A percentile compares a stretch with the other conserved stretches of the same genome.
Evolutionary conservation across 306 rosid genomes (phyloP).

Genomic region (Boehmeria nivea): DNA sequence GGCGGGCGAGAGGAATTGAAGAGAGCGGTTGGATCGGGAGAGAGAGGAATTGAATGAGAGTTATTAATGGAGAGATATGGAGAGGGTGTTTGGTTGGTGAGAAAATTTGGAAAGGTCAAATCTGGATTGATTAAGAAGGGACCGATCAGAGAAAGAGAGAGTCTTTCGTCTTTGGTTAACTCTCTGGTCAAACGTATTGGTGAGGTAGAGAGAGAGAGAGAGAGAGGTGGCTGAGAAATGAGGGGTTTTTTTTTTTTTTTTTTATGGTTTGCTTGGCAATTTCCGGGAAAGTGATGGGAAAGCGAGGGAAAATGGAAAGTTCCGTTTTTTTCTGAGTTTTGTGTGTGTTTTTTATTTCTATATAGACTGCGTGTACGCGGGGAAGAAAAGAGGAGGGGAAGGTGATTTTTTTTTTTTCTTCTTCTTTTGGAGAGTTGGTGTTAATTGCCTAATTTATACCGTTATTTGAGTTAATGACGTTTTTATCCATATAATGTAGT

Average conservation of each 20-base stretch:
- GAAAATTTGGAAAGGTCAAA: constrained; percentile 3
- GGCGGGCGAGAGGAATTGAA: not conserved
- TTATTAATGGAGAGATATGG: not conserved
- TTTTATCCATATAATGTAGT: too few relatives aligned
- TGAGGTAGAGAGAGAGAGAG: not conserved
- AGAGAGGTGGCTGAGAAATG: not conserved
- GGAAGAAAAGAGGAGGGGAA: too few relatives aligned
- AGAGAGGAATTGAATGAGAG: not conserved
- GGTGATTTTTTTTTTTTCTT: too few relatives aligned
- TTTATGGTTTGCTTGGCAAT: not conserved
- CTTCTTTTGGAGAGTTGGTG: too few relatives aligned
- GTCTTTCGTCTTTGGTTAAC: not conserved
- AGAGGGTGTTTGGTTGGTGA: not conserved
- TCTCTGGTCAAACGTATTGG: constrained; percentile 3
- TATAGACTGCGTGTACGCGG: constrained; percentile 15
- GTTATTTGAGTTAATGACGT: too few relatives aligned
- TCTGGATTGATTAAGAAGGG: constrained; percentile 7
- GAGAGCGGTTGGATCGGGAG: not conserved
- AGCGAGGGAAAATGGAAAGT: not conserved
- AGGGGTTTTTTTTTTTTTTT: too few relatives aligned
- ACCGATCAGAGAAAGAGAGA: not conserved
- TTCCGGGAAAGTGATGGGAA: constrained; percentile 10
- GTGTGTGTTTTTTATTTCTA: not conserved
- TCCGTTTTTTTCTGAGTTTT: not conserved
- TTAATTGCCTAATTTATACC: too few relatives aligned